Percentiles rank a stretch among this genome's conserved stretches.
Conservation (phyloP, 345 rosid species). For the Gossypium mustelinum region DNA sequence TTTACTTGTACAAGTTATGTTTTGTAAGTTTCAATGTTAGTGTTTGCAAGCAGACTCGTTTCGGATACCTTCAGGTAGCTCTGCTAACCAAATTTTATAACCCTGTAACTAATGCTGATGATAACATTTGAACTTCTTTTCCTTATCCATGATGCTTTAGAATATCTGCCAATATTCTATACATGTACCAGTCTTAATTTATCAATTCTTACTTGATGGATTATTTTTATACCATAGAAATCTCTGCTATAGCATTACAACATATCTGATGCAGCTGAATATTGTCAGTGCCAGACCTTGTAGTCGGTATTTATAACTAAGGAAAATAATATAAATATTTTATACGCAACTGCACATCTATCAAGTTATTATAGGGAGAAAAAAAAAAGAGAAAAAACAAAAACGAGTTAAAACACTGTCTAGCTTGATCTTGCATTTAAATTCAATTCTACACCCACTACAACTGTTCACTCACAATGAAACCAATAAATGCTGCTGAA, state of each 20-base stretch:
- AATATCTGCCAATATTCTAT: background rate
- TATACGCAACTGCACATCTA: background rate
- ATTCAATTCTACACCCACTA: slow-evolving; percentile 9
- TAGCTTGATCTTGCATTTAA: background rate
- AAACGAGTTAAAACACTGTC: background rate
- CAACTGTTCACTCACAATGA: background rate
- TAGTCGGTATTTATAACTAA: background rate
- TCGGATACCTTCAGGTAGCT: background rate
- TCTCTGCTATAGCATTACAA: background rate
- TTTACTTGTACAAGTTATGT: too few relatives aligned
- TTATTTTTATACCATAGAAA: background rate
- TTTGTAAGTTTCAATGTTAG: too few relatives aligned
- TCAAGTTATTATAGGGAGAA: background rate
- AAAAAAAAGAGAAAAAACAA: background rate
- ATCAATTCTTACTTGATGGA: background rate
- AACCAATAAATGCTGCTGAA: background rate
- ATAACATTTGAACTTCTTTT: background rate
- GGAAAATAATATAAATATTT: background rate
- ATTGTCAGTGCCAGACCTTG: background rate
- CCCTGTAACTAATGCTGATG: background rate
- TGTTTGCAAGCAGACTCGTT: background rate
- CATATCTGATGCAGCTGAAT: background rate
- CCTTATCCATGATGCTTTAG: background rate
- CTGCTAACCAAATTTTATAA: background rate
- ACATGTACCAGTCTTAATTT: background rate